Base-by-base conservation (phyloP, 2,329 filamentous ascomycete species). In the Diaporthe helianthi region DNA sequence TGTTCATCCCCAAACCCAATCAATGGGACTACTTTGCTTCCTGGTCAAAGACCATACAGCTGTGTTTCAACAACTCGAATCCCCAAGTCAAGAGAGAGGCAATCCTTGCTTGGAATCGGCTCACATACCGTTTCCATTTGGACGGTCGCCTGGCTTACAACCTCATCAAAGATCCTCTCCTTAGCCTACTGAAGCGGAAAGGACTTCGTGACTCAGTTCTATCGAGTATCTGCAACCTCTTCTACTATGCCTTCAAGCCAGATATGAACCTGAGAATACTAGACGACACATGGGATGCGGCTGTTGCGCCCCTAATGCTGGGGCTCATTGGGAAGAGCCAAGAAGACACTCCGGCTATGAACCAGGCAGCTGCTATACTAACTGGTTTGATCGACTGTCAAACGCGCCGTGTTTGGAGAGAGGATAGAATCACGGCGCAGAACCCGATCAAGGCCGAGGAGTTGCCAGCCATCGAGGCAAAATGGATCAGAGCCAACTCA, bases 221-320 rank as follows among this genome's bases (percentile, higher is more conserved):
- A 49, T 89, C 89, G 15, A 92, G 91, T 66, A 89, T 97, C 68
- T 92, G 92, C 78, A 93, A 91, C 67, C 84, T 98, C 1, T 86
- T 93, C 13, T 97, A 97, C 78, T 97, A 97, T 77, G 84, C 90
- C 3, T 89, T 97, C 75, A 90, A 89, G 67, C 94, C 95, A 1
- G 87, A 86, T 15, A 86, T 89, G 17, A 85, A 88, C 12, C 80
- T 84, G 47, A 81, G 85, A n/a, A 87, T 93, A 68, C 83, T 93
- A 3, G 93, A 97, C 73, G 80, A 85, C 1, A 90, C 91, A 64
- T 99, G 96, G 96, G 90, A 93, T 71, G 83, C 88, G 38, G 92
- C 91, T 72, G 87, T 98, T 10, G 83, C 84, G 24, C 86, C 86
- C 3, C 81, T 96, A 1, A 84, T 95, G 29, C 80, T 83, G 10